These are phyloP conservation scores for Fomitopsis serialis DNA, from an alignment of 768 basidiomycete genomes.

Conservation along the genomic window DNA sequence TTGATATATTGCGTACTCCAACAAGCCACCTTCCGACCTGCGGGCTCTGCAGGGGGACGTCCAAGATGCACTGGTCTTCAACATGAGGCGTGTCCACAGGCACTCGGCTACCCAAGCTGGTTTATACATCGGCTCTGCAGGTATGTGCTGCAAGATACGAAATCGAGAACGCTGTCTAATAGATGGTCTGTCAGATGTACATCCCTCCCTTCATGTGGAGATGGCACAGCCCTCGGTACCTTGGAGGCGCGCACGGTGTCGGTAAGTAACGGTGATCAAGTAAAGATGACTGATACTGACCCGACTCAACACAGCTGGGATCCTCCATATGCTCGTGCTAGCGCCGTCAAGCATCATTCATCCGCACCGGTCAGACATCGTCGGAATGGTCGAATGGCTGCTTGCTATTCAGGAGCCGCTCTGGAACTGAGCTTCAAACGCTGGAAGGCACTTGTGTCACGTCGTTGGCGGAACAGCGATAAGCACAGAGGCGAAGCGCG, in stretches of 20 bases:
- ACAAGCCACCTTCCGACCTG: conserved; percentile 11
- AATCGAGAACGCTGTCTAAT: not conserved
- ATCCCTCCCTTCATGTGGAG: conserved; percentile 53
- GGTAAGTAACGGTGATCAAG: conserved; percentile 37
- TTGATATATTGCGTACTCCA: conserved; percentile 16
- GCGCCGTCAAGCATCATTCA: conserved; percentile 33
- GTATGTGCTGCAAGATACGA: conserved; percentile 8
- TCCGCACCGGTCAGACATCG: conserved; percentile 35
- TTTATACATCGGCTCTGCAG: conserved; percentile 18
- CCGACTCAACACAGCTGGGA: conserved; percentile 39
- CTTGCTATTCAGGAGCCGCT: conserved; percentile 35
- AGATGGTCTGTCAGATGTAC: conserved; percentile 8
- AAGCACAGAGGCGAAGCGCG: conserved; percentile 1
- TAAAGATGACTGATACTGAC: not conserved
- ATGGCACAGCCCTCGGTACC: conserved; percentile 52
- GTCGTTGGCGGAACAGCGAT: conserved; percentile 6
- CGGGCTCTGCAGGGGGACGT: conserved; percentile 9
- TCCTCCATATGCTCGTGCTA: conserved; percentile 44
- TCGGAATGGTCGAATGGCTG: conserved; percentile 44
- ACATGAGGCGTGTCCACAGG: conserved; percentile 16
- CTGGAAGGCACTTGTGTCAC: conserved; percentile 12
- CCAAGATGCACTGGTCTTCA: conserved; percentile 13
- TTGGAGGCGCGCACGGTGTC: conserved; percentile 57
- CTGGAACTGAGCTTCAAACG: conserved; percentile 51
- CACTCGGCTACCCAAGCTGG: conserved; percentile 11